These are phyloP conservation scores for Nasturtium officinale DNA, from an alignment of 345 rosid genomes.

Conservation along the genomic window DNA sequence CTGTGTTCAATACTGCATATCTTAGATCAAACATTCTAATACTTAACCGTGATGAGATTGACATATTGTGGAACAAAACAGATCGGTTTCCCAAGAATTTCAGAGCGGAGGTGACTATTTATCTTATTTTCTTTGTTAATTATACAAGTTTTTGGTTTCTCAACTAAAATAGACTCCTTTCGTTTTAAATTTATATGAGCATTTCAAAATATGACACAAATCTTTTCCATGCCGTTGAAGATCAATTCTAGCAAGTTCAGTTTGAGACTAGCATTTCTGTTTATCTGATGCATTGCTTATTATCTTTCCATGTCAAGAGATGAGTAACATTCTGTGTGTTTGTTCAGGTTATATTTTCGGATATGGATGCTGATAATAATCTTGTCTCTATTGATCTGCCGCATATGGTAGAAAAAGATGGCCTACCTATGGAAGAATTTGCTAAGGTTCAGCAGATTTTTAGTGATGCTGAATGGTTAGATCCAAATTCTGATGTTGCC, in stretches of 20 bases:
- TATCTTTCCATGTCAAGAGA: slow-evolving; percentile 24
- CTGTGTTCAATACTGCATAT: slow-evolving; percentile 78
- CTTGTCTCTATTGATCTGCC: slow-evolving; percentile 54
- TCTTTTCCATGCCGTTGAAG: slow-evolving; percentile 1
- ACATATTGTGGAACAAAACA: slow-evolving; percentile 62
- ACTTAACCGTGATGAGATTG: slow-evolving; percentile 69
- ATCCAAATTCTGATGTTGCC: slow-evolving; percentile 57
- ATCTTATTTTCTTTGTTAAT: neutral
- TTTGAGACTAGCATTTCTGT: slow-evolving; percentile 1
- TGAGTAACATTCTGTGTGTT: slow-evolving; percentile 37
- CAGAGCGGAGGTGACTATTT: slow-evolving; percentile 63
- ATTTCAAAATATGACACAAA: neutral
- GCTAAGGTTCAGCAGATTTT: slow-evolving; percentile 65
- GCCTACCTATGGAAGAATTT: slow-evolving; percentile 70
- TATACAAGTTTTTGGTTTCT: neutral
- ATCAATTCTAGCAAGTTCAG: neutral
- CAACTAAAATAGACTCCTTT: neutral
- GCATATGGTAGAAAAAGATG: slow-evolving; percentile 60
- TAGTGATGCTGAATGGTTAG: slow-evolving; percentile 60
- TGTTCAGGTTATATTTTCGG: slow-evolving; percentile 72
- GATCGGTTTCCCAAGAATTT: slow-evolving; percentile 73
- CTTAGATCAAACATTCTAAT: slow-evolving; percentile 66
- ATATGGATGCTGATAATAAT: slow-evolving; percentile 58
- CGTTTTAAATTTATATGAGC: neutral
- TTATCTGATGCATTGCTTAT: neutral